A percentile compares a stretch with the other conserved stretches of the same genome.
Evolutionary conservation across 1,139 yeast genomes (phyloP).

Genomic region (Pichia inconspicua): DNA sequence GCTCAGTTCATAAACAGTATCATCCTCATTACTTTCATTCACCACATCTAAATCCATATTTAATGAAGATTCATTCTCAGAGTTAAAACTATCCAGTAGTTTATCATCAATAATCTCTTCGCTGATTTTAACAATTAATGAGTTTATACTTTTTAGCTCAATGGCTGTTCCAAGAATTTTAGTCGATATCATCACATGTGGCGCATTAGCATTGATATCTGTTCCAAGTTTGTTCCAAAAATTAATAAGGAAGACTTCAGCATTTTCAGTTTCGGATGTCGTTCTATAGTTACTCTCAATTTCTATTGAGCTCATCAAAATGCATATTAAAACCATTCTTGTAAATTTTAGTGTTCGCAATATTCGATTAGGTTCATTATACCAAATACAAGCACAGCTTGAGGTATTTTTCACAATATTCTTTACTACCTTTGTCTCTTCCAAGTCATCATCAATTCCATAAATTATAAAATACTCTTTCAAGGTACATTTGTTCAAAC

Average conservation of each 20-base stretch:
- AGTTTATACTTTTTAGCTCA: constrained; percentile 7
- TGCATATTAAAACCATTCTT: constrained; percentile 6
- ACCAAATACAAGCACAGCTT: constrained; percentile 10
- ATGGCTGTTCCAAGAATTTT: constrained; percentile 15
- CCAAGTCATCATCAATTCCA: constrained; percentile 8
- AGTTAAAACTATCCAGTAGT: neutral
- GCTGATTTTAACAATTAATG: constrained; percentile 7
- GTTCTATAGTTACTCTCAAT: neutral
- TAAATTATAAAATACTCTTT: constrained; percentile 11
- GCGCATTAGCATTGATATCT: neutral
- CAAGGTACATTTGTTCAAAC: constrained; percentile 1
- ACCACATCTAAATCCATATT: constrained; percentile 9
- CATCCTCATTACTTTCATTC: constrained; percentile 20
- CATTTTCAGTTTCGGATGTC: neutral
- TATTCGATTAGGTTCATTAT: constrained; percentile 8
- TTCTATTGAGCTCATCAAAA: constrained; percentile 11
- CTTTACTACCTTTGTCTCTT: constrained; percentile 8
- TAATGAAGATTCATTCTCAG: too few species aligned
- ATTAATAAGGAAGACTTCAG: constrained; percentile 2
- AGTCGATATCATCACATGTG: constrained; percentile 11
- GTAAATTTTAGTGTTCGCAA: constrained; percentile 5
- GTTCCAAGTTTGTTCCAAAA: constrained; percentile 10
- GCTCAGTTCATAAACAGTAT: constrained; percentile 13
- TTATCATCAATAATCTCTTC: constrained; percentile 10
- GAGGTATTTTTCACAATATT: constrained; percentile 5